These are phyloP conservation scores for Gossypium thurberi DNA, from an alignment of 345 rosid species.

Conservation along the genomic window DNA sequence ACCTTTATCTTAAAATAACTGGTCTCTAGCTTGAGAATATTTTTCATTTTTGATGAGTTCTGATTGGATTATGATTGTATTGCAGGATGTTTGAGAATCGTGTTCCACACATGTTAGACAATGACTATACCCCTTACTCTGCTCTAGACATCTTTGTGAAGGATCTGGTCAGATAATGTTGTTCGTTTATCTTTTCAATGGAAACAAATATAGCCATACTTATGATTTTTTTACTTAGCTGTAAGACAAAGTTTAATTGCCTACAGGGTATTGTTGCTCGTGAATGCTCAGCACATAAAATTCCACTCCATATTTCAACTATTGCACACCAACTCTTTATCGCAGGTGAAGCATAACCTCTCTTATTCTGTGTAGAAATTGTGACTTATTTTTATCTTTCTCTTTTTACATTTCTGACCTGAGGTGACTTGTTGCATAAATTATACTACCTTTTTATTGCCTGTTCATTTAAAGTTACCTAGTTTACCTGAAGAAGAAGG, in stretches of 20 bases:
- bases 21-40: background rate
- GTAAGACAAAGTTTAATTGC: slow-evolving; percentile 16
- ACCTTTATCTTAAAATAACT: background rate
- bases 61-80: slow-evolving; percentile 14
- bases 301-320: slow-evolving; percentile 82
- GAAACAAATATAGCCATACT: background rate
- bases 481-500: background rate
- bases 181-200: background rate
- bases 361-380: background rate
- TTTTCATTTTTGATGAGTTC: background rate
- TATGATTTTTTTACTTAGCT: background rate
- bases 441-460: background rate
- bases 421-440: background rate
- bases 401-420: slow-evolving; percentile 1
- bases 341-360: slow-evolving; percentile 46
- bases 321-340: slow-evolving; percentile 74
- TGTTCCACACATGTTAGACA: slow-evolving; percentile 91
- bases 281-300: slow-evolving; percentile 60
- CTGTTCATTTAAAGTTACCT: background rate
- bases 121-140: slow-evolving; percentile 87
- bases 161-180: slow-evolving; percentile 65
- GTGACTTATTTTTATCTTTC: background rate
- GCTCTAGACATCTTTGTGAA: slow-evolving; percentile 96
- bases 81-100: slow-evolving; percentile 98
- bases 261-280: slow-evolving; percentile 78